phyloP scores from a whole-genome alignment of 108 stramenopile genomes.

The Phaeodactylum tricornutum region DNA sequence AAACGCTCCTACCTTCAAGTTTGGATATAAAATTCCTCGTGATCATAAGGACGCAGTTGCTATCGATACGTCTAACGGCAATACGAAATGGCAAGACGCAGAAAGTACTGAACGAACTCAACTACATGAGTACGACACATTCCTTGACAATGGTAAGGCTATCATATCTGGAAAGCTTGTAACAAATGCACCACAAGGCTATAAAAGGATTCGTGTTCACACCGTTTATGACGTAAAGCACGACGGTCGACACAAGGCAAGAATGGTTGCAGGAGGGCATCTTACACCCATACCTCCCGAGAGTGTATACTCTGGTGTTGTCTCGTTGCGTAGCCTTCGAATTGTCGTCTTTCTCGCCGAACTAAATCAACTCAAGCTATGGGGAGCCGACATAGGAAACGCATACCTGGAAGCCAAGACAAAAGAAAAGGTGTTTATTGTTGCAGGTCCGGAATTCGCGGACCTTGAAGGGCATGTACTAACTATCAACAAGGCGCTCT shows the following conservation, averaged over 20 bases:
- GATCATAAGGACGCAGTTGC: slow-evolving; percentile 5
- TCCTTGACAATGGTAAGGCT: slow-evolving; percentile 12
- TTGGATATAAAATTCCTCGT: slow-evolving; percentile 11
- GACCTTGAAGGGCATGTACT: slow-evolving; percentile 4
- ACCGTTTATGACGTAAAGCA: slow-evolving; percentile 30
- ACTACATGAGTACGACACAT: slow-evolving; percentile 18
- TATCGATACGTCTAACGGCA: slow-evolving; percentile 10
- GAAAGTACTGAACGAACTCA: slow-evolving; percentile 5
- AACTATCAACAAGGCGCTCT: slow-evolving; percentile 8
- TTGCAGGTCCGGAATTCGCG: slow-evolving; percentile 15
- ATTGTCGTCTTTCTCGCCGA: slow-evolving; percentile 7
- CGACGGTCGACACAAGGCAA: slow-evolving; percentile 20
- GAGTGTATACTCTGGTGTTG: slow-evolving; percentile 20
- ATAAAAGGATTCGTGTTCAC: slow-evolving; percentile 20
- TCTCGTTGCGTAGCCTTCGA: slow-evolving; percentile 8
- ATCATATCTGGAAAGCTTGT: no score
- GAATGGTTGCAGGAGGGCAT: slow-evolving; percentile 24
- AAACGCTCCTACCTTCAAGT: slow-evolving; percentile 8
- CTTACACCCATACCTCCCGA: slow-evolving; percentile 17
- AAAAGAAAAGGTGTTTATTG: slow-evolving; percentile 13
- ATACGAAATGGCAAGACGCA: slow-evolving; percentile 17
- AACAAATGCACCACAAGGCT: no score
- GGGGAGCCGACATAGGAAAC: slow-evolving; percentile 14
- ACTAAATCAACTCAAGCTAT: slow-evolving; percentile 2
- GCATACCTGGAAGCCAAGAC: slow-evolving; percentile 12